Evolutionary conservation across 257 asterid genomes (phyloP), one percentile per base, ranked within the genome.

Genomic region (Prunella vulgaris): DNA sequence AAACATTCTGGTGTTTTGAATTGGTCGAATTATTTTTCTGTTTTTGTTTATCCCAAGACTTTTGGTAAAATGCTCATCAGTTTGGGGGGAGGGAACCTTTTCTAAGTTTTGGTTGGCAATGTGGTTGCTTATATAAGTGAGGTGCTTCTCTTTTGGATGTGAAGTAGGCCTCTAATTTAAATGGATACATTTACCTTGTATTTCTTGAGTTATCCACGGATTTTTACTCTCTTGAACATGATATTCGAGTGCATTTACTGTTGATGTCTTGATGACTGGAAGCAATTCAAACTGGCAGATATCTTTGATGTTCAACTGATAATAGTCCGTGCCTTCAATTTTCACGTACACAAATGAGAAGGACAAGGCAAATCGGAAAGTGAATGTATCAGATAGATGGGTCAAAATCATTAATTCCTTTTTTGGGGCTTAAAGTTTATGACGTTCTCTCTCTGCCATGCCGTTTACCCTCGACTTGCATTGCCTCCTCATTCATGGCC

Each of bases 351-450:
- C 52, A 14, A 32, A 21, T 37, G 52, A 30, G 9, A 30, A 71
- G 46, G 5, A 32, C 28, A 3, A 5, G 24, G 30, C 7, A 51
- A 51, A 32, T 32, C 13, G 5, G 25, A 20, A 18, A 71, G 24
- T 69, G 51, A 51, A 46, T 30, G 33, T 40, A 60, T 22, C 54
- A 48, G 59, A 18, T 30, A 70, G 17, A 24, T 42, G 35, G 35
- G 42, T 37, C 51, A 30, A 69, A n/a, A 38, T 38, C 18, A 69
- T 15, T 27, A 10, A 35, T 68, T 65, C 32, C 22, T 40, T 22
- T 64, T 64, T 27, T 38, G 69, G 68, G 49, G 1, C 35, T 64
- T n/a, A 64, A 13, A 40, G 60, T 46, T 48, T 24, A 17, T 66
- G 18, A 35, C 64, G 33, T 20, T 20, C 54, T 68, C 51, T 6